A percentile compares a stretch with the other conserved stretches of the same genome.
Evolutionary conservation across 1,139 yeast species (phyloP).

Genomic region (Blastobotrys aristatus): DNA sequence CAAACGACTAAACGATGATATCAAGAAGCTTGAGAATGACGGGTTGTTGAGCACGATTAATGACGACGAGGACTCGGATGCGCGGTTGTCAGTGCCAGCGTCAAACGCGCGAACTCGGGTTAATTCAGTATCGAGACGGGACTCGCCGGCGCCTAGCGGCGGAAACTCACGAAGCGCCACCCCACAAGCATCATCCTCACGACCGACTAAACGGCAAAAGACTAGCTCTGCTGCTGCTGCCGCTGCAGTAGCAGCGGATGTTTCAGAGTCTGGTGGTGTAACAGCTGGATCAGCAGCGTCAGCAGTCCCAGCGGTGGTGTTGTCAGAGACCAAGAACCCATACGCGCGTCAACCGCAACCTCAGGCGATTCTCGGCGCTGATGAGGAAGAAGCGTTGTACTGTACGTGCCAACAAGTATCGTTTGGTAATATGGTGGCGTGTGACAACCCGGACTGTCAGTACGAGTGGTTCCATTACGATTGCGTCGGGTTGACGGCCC

Average conservation of each 20-base stretch:
- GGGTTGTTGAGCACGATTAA: constrained; percentile 60
- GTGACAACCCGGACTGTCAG: constrained; percentile 77
- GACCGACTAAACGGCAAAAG: constrained; percentile 7
- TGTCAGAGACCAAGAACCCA: not conserved
- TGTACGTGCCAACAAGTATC: constrained; percentile 84
- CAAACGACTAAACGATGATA: constrained; percentile 65
- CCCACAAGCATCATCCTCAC: not conserved
- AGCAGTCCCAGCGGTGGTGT: not conserved
- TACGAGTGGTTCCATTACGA: constrained; percentile 80
- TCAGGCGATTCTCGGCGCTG: constrained; percentile 27
- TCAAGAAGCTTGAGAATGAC: constrained; percentile 69
- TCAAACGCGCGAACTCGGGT: constrained; percentile 2
- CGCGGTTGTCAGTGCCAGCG: not conserved
- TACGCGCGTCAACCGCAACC: constrained; percentile 9
- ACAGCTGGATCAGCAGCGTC: not conserved
- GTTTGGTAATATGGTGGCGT: constrained; percentile 89
- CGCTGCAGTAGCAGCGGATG: not conserved
- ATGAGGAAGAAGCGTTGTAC: constrained; percentile 61
- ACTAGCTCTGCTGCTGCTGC: not conserved
- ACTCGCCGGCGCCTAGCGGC: constrained; percentile 2
- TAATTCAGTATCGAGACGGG: not conserved
- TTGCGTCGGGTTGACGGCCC: constrained; percentile 66
- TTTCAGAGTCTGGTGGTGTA: not conserved
- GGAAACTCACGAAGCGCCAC: constrained; percentile 2
- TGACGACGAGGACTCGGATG: constrained; percentile 9